Conservation (phyloP, 2,329 filamentous ascomycete species). For the Aureobasidium sp. region DNA sequence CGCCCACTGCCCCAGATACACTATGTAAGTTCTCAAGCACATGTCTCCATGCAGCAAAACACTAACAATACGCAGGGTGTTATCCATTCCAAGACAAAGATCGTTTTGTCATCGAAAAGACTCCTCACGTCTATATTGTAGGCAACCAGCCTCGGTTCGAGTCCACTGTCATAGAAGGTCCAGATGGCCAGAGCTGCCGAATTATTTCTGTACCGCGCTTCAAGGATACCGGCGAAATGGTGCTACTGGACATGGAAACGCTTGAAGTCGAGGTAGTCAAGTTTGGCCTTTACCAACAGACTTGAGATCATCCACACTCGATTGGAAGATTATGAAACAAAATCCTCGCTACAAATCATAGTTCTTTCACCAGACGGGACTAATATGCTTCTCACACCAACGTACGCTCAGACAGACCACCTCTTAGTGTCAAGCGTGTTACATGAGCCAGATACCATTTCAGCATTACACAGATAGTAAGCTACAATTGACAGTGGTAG, state of each 20-base stretch:
- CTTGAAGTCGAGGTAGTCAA: constrained; percentile 68
- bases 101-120: constrained; percentile 76
- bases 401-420: not conserved
- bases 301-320: not conserved
- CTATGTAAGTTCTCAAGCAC: constrained; percentile 58
- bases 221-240: constrained; percentile 65
- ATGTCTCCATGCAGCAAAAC: not conserved
- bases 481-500: too few relatives aligned
- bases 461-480: not conserved
- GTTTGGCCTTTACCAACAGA: constrained; percentile 34
- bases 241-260: constrained; percentile 80
- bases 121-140: constrained; percentile 86
- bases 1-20: constrained; percentile 93
- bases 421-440: not conserved
- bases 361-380: not conserved
- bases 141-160: constrained; percentile 52
- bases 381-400: not conserved
- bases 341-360: not conserved
- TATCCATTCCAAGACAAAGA: constrained; percentile 95
- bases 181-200: constrained; percentile 59
- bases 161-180: constrained; percentile 50
- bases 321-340: not conserved
- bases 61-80: constrained; percentile 54
- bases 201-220: constrained; percentile 83
- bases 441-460: not conserved